Evolutionary conservation across 2,329 filamentous ascomycete species (phyloP), one percentile per base, ranked within the genome.

Genomic region (Teratosphaeria destructans): DNA sequence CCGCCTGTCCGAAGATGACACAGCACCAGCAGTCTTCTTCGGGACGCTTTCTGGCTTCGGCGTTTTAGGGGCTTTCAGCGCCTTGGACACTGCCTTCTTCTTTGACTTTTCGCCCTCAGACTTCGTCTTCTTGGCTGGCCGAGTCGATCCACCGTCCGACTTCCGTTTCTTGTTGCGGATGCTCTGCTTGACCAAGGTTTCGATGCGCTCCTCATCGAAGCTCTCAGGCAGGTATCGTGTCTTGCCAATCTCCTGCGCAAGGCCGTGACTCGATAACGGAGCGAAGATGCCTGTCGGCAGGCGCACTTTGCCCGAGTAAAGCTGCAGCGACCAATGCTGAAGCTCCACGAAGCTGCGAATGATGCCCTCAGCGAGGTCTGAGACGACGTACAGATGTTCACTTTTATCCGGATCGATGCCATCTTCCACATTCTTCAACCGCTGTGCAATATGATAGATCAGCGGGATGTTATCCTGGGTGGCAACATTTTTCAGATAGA

Each of bases 371-470:
- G 92, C 85, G 10, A 99, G 81, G 73, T 99, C 94, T 57, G 90
- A 92, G 43, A 99, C 76, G 5, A 92, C 85, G 71, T 96, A 95
- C 0, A 99, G 80, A 62, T 86, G 85, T 60, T 91, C 85, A 66
- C 87, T 89, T 61, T 81, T 79, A 1, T 81, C 77, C 0, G 84
- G 82, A 27, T 82, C 81, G 61, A 97, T 84, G 12, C 84, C 88
- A 72, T 99, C 94, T 52, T 84, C 82, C 10, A 92, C 89, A 73
- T 93, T 89, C 78, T 99, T 99, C 58, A 96, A 87, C 10, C 91
- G 85, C 74, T 97, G 92, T 12, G 91, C 91, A 62, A 96, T 89
- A 72, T 94, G 90, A 77, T 89, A 94, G 49, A 99, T 91, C 62
- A 96, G 78, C 0, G 89, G 88, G 16, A 97, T 80, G 67, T 96